phyloP scores from a whole-genome alignment of 192 early-diverging fungal genomes.

The Dissophora ornata region DNA sequence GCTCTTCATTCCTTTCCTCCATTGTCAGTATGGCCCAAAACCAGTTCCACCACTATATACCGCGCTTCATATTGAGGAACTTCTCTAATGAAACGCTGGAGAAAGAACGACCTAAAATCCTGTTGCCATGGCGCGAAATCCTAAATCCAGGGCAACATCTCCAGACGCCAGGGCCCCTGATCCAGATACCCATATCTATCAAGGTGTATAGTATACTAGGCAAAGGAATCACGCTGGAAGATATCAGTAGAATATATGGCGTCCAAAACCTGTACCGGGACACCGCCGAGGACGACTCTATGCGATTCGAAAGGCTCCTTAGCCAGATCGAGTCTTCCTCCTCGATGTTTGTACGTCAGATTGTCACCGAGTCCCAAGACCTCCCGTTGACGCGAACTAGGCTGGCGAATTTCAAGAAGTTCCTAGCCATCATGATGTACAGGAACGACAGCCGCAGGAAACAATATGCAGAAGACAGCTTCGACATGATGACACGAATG shows the following conservation, averaged over 20 bases:
- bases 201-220: background rate
- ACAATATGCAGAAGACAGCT: slow-evolving; percentile 25
- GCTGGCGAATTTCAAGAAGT: slow-evolving; percentile 38
- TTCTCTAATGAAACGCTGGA: no score
- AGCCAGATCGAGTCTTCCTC: slow-evolving; percentile 21
- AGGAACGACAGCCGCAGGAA: slow-evolving; percentile 23
- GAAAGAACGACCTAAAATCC: no score
- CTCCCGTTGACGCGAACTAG: slow-evolving; percentile 13
- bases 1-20: no score
- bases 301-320: slow-evolving; percentile 46
- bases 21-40: no score
- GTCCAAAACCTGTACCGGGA: slow-evolving; percentile 18
- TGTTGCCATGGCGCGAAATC: no score
- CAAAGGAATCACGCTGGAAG: background rate
- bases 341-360: slow-evolving; percentile 18
- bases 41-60: slow-evolving; percentile 54
- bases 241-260: slow-evolving; percentile 9
- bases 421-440: slow-evolving; percentile 48
- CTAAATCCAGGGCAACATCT: no score
- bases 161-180: no score
- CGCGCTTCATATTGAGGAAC: slow-evolving; percentile 37
- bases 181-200: no score
- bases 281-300: slow-evolving; percentile 13
- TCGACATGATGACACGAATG: background rate
- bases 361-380: slow-evolving; percentile 10